Base-by-base conservation (phyloP, 1,284 basidiomycete species). In the Takashimella koratensis region DNA sequence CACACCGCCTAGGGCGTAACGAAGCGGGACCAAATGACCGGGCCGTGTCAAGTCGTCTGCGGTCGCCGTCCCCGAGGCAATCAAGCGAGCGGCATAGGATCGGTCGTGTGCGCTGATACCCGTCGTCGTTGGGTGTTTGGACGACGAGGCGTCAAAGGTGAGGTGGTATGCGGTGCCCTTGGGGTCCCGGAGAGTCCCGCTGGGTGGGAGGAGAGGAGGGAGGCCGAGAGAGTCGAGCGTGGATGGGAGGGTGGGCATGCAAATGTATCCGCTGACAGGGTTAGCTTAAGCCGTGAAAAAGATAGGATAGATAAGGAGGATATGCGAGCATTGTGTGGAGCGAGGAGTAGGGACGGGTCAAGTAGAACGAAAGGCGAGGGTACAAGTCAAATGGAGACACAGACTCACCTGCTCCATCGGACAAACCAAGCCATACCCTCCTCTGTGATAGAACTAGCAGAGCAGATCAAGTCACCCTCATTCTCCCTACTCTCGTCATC, bases 381-480 rank as follows among this genome's bases (percentile, higher is more conserved):
- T 20, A 47, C 23, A 36, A 53, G 27, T 27, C n/a, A n/a, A n/a
- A n/a, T n/a, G n/a, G n/a, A n/a, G n/a, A n/a, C n/a, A n/a, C n/a
- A n/a, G 12, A 75, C 84, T 55, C 58, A 93, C 93, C 90, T 95
- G 0, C 90, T 91, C 77, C 95, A 87, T 71, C 87, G 86, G 74
- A 99, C 93, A 82, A 99, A 90, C 91, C 92, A 99, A 1, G 96
- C 96, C 95, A 99, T 97, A 67, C 95, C 90, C 76, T 96, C 88
- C 0, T 90, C 90, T 20, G 92, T 92, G 61, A 89, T 84, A 54
- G 85, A 83, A 42, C 80, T 80, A 1, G 84, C 93, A 13, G 93
- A 84, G 66, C 91, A 86, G 69, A 96, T 90, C 56, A 97, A 77
- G 75, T 97, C 93, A 2, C 93, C 93, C 73, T 97, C 93, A 71